phyloP scores from a whole-genome alignment of 768 basidiomycete species.

The Russula sp. region DNA sequence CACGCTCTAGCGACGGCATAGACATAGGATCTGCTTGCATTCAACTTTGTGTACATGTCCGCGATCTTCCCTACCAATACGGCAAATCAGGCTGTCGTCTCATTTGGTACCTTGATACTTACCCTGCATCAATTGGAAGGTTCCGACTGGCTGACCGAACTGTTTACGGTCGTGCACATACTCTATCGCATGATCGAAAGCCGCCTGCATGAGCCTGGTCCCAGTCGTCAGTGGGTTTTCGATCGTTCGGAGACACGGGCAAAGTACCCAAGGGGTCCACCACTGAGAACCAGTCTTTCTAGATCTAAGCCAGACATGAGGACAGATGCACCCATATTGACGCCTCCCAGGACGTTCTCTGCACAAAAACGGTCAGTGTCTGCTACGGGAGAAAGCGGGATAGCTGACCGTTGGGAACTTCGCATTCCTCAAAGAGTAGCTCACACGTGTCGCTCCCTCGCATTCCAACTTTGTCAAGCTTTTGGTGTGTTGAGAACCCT shows the following conservation, averaged over 20 bases:
- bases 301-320: slow-evolving; percentile 94
- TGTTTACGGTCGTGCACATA: slow-evolving; percentile 94
- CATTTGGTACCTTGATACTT: slow-evolving; percentile 22
- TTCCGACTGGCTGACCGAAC: slow-evolving; percentile 81
- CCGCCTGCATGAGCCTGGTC: slow-evolving; percentile 81
- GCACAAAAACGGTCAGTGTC: background rate
- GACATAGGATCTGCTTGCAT: slow-evolving; percentile 83
- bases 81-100: slow-evolving; percentile 19
- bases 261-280: slow-evolving; percentile 80
- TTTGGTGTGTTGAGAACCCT: slow-evolving; percentile 86
- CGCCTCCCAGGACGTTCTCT: slow-evolving; percentile 81
- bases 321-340: slow-evolving; percentile 77
- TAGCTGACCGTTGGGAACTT: slow-evolving; percentile 73
- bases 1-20: slow-evolving; percentile 91
- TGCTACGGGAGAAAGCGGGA: slow-evolving; percentile 7
- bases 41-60: slow-evolving; percentile 94
- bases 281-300: slow-evolving; percentile 86
- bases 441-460: slow-evolving; percentile 94
- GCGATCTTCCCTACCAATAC: slow-evolving; percentile 59
- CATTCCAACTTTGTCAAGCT: slow-evolving; percentile 96
- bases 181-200: slow-evolving; percentile 81
- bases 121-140: slow-evolving; percentile 97
- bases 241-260: background rate
- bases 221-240: background rate
- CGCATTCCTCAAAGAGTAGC: slow-evolving; percentile 84